Evolutionary conservation across 192 early-diverging fungal genomes (phyloP).

Genomic region (Coemansia sp.): DNA sequence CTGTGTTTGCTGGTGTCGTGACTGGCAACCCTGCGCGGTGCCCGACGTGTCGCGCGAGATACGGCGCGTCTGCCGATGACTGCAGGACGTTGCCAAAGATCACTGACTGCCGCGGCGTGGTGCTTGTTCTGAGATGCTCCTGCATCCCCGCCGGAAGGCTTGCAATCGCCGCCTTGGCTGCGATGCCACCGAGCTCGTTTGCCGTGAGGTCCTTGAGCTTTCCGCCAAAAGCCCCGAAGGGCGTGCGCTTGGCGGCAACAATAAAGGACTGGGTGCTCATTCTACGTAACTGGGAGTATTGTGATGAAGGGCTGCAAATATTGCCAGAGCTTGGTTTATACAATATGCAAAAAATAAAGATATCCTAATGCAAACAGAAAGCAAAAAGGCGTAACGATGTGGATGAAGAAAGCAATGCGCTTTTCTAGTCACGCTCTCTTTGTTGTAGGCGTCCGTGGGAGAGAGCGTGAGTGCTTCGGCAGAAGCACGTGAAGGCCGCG

Average conservation of each 20-base stretch:
- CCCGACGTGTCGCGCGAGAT: conserved; percentile 91
- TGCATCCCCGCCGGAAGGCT: conserved; percentile 75
- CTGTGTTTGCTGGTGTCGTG: conserved; percentile 82
- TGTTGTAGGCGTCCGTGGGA: too few species aligned
- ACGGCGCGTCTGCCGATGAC: conserved; percentile 80
- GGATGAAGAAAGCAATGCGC: background rate
- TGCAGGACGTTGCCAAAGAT: conserved; percentile 96
- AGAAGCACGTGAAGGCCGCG: too few species aligned
- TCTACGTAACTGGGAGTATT: background rate
- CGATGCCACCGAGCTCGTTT: conserved; percentile 84
- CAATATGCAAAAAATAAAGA: background rate
- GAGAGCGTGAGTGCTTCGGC: too few species aligned
- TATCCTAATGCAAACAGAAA: background rate
- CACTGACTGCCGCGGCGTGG: conserved; percentile 62
- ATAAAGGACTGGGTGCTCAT: conserved; percentile 67
- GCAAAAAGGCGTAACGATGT: background rate
- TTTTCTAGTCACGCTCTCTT: too few species aligned
- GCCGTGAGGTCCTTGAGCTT: conserved; percentile 86
- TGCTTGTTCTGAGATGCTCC: conserved; percentile 32
- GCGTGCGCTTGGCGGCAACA: conserved; percentile 77
- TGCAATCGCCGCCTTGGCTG: conserved; percentile 86
- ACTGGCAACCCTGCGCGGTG: conserved; percentile 83
- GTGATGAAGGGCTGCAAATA: background rate
- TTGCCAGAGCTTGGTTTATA: background rate
- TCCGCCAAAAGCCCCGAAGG: conserved; percentile 94